Conservation (phyloP, 2,329 filamentous ascomycete species). For the Lasiodiplodia sp. region DNA sequence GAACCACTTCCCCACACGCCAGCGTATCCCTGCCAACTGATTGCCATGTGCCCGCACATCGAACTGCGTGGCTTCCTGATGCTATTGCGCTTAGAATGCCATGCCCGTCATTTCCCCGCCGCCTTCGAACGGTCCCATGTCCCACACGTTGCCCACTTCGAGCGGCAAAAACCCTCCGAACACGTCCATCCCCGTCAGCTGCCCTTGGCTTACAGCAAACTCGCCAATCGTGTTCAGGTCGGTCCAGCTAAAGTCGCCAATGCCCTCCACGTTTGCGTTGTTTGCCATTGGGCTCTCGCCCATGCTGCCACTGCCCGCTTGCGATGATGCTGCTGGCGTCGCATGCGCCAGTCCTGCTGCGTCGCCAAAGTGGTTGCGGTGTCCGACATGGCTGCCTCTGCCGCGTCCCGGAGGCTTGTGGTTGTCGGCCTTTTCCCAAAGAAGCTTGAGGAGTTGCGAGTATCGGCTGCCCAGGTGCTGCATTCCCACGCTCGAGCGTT, state of each 20-base stretch:
- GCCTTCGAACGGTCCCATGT: slow-evolving; percentile 29
- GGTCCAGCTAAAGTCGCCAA: slow-evolving; percentile 60
- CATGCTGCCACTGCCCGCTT: slow-evolving; percentile 32
- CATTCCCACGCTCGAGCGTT: slow-evolving; percentile 52
- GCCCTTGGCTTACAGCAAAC: slow-evolving; percentile 54
- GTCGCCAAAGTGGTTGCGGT: slow-evolving; percentile 34
- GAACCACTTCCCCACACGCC: neutral
- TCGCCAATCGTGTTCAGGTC: slow-evolving; percentile 57
- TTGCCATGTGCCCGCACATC: neutral
- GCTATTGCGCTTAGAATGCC: slow-evolving; percentile 18
- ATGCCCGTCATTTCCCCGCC: slow-evolving; percentile 28
- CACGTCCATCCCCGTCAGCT: slow-evolving; percentile 14
- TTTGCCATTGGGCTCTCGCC: slow-evolving; percentile 25
- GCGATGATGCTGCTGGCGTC: slow-evolving; percentile 34
- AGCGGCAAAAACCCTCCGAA: slow-evolving; percentile 48
- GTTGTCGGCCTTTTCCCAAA: slow-evolving; percentile 55
- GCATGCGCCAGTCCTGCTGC: slow-evolving; percentile 36
- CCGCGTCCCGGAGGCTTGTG: slow-evolving; percentile 21
- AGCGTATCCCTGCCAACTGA: neutral
- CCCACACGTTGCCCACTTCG: slow-evolving; percentile 44
- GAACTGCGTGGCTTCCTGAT: no score
- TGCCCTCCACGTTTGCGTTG: slow-evolving; percentile 51
- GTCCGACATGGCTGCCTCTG: slow-evolving; percentile 20
- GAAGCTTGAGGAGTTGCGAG: slow-evolving; percentile 53
- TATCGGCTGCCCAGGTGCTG: slow-evolving; percentile 58